Conservation (phyloP, 768 basidiomycete species). For the Termitomyces sp. region DNA sequence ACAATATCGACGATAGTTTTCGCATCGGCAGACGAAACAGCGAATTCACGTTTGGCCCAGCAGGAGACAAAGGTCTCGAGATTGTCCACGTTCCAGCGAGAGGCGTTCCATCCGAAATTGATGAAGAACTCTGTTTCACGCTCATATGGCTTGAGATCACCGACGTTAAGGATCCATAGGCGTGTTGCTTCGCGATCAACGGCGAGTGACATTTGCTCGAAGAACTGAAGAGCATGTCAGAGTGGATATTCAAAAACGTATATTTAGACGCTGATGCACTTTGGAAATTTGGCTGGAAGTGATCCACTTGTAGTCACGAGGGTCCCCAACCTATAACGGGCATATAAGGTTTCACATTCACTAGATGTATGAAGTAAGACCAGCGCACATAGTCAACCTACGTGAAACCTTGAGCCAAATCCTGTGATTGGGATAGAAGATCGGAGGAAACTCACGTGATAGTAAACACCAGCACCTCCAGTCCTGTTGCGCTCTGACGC, state of each 20-base stretch:
- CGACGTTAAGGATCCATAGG: constrained; percentile 72
- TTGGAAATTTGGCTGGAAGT: constrained; percentile 49
- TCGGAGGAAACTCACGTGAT: constrained; percentile 38
- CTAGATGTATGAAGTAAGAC: background rate
- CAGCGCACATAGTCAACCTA: constrained; percentile 42
- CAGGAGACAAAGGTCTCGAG: constrained; percentile 41
- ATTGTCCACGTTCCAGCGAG: constrained; percentile 50
- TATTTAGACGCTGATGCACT: constrained; percentile 16
- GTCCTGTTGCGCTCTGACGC: constrained; percentile 49
- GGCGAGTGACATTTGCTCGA: constrained; percentile 67
- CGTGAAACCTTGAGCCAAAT: background rate
- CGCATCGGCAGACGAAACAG: constrained; percentile 32
- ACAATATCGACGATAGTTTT: constrained; percentile 44
- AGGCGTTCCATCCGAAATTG: constrained; percentile 52
- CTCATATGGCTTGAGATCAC: constrained; percentile 71
- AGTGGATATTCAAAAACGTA: too few species aligned
- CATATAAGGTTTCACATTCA: background rate
- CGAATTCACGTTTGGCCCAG: constrained; percentile 68
- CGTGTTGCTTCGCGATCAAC: constrained; percentile 50
- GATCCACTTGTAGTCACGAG: constrained; percentile 70
- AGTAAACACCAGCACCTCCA: constrained; percentile 69
- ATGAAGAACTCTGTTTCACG: constrained; percentile 68
- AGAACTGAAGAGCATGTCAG: constrained; percentile 28
- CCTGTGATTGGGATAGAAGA: background rate
- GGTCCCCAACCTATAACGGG: constrained; percentile 48